phyloP scores from a whole-genome alignment of 2,329 filamentous ascomycete species.

The Pseudogymnoascus sp. region DNA sequence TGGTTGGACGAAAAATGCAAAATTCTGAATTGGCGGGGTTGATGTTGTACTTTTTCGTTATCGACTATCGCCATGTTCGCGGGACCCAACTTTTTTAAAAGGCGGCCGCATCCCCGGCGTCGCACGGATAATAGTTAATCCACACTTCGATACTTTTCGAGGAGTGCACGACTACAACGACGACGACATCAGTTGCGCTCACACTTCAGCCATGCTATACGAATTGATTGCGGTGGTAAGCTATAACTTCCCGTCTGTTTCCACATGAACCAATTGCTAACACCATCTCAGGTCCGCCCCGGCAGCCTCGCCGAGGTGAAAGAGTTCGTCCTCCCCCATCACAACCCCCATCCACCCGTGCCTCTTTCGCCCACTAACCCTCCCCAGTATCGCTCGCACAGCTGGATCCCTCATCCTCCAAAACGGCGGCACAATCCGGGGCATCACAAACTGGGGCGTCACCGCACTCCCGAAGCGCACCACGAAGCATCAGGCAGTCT shows the following conservation, averaged over 20 bases:
- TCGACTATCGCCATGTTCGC: constrained; percentile 12
- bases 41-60: constrained; percentile 16
- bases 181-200: constrained; percentile 1
- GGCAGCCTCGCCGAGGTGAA: constrained; percentile 86
- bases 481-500: constrained; percentile 71
- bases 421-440: constrained; percentile 81
- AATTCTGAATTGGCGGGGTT: constrained; percentile 4
- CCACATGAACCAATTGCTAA: constrained; percentile 15
- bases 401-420: constrained; percentile 76
- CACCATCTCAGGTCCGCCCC: constrained; percentile 66
- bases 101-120: constrained; percentile 3
- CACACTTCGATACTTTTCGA: background rate
- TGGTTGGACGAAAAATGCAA: constrained; percentile 1
- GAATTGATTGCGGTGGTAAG: constrained; percentile 92
- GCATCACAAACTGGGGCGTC: constrained; percentile 89
- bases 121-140: background rate
- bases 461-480: constrained; percentile 77
- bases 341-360: constrained; percentile 8
- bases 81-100: constrained; percentile 1
- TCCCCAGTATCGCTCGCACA: constrained; percentile 71
- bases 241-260: constrained; percentile 15
- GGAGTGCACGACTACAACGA: background rate
- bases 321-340: constrained; percentile 57
- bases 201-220: constrained; percentile 65
- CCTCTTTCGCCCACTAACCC: background rate